Percentiles rank a stretch among this genome's conserved stretches.
Conservation (phyloP, 169 alveolate species). For the Cryptosporidium tyzzeri region DNA sequence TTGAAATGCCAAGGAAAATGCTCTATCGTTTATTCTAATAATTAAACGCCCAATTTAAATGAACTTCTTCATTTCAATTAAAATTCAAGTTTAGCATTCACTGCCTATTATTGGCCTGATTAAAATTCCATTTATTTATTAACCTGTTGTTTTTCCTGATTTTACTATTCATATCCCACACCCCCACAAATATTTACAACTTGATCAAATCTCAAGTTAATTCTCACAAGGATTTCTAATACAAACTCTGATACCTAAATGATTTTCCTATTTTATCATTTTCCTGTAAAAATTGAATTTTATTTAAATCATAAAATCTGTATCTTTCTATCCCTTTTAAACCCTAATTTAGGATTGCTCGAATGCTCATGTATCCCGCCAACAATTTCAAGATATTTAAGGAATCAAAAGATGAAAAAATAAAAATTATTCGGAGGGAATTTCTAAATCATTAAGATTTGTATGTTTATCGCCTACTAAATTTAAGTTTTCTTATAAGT, state of each 20-base stretch:
- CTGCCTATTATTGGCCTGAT: not conserved
- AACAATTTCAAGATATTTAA: conserved; percentile 1
- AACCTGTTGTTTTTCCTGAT: not conserved
- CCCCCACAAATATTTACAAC: conserved; percentile 26
- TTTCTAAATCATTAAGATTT: not conserved
- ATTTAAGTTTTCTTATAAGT: not conserved
- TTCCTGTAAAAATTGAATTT: not conserved
- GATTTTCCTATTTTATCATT: no score
- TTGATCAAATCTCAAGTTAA: not conserved
- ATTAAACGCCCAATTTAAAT: not conserved
- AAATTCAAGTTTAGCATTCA: not conserved
- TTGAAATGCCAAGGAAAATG: not conserved
- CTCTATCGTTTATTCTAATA: no score
- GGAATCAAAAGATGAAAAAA: not conserved
- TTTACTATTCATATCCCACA: conserved; percentile 22
- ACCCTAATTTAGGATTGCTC: not conserved
- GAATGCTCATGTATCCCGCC: conserved; percentile 13
- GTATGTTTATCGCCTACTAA: not conserved
- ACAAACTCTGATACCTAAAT: not conserved
- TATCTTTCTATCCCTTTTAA: not conserved
- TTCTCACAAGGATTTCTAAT: not conserved
- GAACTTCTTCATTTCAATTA: not conserved
- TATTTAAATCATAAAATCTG: not conserved
- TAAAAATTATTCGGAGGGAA: not conserved
- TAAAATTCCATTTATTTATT: not conserved